Percentiles rank a stretch among this genome's conserved stretches.
These are phyloP conservation scores for Solanum appendiculatum DNA, from an alignment of 257 asterid genomes.

Conservation along the genomic window DNA sequence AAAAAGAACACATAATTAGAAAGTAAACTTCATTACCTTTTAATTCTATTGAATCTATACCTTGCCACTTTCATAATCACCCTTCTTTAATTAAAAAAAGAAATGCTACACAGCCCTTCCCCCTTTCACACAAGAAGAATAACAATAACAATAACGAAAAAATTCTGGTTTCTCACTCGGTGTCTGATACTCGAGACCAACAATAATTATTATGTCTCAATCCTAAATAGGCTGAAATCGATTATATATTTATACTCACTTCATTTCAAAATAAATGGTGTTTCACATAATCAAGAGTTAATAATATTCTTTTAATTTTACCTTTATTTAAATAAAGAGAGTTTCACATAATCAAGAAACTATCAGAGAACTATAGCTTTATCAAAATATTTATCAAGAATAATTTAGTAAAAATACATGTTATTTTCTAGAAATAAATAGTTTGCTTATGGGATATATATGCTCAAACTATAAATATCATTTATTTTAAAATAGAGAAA, in stretches of 20 bases:
- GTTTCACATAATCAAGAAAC: too few relatives aligned
- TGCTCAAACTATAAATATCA: too few relatives aligned
- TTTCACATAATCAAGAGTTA: too few relatives aligned
- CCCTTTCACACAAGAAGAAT: neutral
- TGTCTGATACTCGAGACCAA: too few relatives aligned
- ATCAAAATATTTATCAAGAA: too few relatives aligned
- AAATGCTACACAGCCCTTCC: neutral
- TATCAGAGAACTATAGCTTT: too few relatives aligned
- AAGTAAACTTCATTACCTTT: neutral
- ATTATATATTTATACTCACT: neutral
- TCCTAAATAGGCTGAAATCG: neutral
- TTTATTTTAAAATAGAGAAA: too few relatives aligned
- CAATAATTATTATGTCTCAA: neutral
- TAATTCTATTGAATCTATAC: neutral
- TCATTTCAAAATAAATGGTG: neutral
- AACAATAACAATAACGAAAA: neutral
- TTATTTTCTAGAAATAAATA: too few relatives aligned
- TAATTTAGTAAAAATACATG: too few relatives aligned
- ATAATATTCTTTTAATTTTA: too few relatives aligned
- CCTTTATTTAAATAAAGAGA: neutral
- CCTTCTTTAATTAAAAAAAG: neutral
- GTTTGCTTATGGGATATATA: too few relatives aligned
- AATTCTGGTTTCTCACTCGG: too few relatives aligned
- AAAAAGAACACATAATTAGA: neutral
- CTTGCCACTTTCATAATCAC: neutral